A percentile compares a stretch with the other conserved stretches of the same genome.
These are phyloP conservation scores for Mallotus nudiflorus DNA, from an alignment of 345 rosid species.

Conservation along the genomic window DNA sequence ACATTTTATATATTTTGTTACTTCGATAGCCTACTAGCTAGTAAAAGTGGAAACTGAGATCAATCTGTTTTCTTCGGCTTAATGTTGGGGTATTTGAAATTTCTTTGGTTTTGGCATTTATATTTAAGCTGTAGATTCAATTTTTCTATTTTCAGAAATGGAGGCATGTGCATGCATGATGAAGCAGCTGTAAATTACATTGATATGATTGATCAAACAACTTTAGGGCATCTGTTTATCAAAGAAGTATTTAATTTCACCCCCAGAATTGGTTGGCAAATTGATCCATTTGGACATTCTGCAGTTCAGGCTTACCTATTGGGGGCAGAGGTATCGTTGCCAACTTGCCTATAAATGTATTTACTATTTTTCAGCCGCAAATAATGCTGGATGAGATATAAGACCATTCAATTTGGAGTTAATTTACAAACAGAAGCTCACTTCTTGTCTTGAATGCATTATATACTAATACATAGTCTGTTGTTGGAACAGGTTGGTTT, in stretches of 20 bases:
- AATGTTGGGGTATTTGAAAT: not conserved
- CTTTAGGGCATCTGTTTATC: slow-evolving; percentile 51
- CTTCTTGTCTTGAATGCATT: not conserved
- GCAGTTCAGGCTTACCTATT: slow-evolving; percentile 53
- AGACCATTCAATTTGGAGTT: not conserved
- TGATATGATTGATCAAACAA: slow-evolving; percentile 59
- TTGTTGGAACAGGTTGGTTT: slow-evolving; percentile 49
- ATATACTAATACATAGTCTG: slow-evolving; percentile 5
- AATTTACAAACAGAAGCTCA: not conserved
- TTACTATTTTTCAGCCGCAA: not conserved
- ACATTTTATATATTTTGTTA: no score
- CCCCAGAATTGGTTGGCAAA: slow-evolving; percentile 62
- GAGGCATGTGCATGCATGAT: slow-evolving; percentile 59
- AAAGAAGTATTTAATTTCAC: slow-evolving; percentile 47
- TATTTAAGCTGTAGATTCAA: slow-evolving; percentile 7
- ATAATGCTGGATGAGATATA: not conserved
- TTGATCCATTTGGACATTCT: slow-evolving; percentile 60
- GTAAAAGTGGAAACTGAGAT: not conserved
- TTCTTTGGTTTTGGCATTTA: not conserved
- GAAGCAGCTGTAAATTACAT: slow-evolving; percentile 50
- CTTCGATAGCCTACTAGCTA: not conserved
- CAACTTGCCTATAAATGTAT: not conserved
- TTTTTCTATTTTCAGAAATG: slow-evolving; percentile 45
- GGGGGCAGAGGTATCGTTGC: slow-evolving; percentile 47
- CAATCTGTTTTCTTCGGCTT: not conserved